phyloP scores from a whole-genome alignment of 805 yeast species.

The Monosporozyma servazzii region DNA sequence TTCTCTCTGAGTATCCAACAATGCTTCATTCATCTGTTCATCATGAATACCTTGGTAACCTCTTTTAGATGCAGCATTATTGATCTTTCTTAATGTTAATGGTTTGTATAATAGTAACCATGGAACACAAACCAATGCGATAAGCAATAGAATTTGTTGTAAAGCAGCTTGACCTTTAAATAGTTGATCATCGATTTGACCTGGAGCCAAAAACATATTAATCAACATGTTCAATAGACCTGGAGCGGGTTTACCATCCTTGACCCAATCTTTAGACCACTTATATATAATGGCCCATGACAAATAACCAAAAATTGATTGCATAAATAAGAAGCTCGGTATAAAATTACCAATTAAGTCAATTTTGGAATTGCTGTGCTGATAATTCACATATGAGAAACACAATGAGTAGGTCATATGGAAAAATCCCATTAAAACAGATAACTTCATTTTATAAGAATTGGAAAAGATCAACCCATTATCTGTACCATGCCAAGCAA shows the following conservation, averaged over 20 bases:
- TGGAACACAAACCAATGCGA: slow-evolving; percentile 88
- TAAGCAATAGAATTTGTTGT: slow-evolving; percentile 59
- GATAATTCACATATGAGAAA: slow-evolving; percentile 76
- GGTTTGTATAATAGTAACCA: slow-evolving; percentile 86
- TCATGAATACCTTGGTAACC: slow-evolving; percentile 35
- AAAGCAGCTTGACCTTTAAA: slow-evolving; percentile 71
- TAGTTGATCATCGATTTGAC: slow-evolving; percentile 69
- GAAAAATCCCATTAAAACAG: slow-evolving; percentile 85
- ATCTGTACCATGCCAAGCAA: slow-evolving; percentile 96
- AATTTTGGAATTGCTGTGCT: slow-evolving; percentile 56
- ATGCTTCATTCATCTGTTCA: slow-evolving; percentile 24
- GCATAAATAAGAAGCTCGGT: slow-evolving; percentile 93
- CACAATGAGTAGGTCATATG: slow-evolving; percentile 89
- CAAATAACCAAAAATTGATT: slow-evolving; percentile 89
- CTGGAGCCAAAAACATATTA: slow-evolving; percentile 92
- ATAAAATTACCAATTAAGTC: slow-evolving; percentile 89
- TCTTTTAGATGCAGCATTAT: slow-evolving; percentile 30
- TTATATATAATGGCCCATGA: slow-evolving; percentile 81
- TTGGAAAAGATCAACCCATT: slow-evolving; percentile 83
- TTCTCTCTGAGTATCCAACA: slow-evolving; percentile 14
- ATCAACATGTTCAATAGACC: slow-evolving; percentile 90
- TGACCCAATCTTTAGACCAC: slow-evolving; percentile 91
- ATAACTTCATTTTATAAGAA: slow-evolving; percentile 94
- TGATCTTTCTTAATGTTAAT: slow-evolving; percentile 50
- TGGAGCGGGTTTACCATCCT: slow-evolving; percentile 71